Evolutionary conservation across 106 monocot species (phyloP).

Genomic region (Xerophyta viscosa): DNA sequence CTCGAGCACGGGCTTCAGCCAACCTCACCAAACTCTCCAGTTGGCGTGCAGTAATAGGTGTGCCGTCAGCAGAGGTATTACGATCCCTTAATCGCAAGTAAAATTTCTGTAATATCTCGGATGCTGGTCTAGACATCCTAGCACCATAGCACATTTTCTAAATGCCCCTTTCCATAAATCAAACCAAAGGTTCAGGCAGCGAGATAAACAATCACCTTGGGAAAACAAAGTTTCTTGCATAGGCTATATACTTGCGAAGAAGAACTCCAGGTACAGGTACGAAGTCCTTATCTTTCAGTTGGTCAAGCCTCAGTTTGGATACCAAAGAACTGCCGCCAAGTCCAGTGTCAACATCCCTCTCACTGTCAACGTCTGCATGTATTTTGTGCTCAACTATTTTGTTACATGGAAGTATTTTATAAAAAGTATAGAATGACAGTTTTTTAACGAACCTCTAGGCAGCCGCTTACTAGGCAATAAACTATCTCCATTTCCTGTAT

Average conservation of each 20-base stretch:
- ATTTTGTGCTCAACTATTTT: not conserved
- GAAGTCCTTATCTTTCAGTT: conserved; percentile 75
- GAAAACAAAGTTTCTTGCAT: conserved; percentile 75
- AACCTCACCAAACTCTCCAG: conserved; percentile 91
- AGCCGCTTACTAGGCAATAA: conserved; percentile 42
- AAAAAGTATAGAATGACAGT: not conserved
- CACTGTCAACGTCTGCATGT: conserved; percentile 26
- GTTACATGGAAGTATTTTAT: not conserved
- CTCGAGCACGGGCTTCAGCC: conserved; percentile 93
- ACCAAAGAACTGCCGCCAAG: conserved; percentile 33
- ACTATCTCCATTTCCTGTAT: conserved; percentile 37
- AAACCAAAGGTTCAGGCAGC: not conserved
- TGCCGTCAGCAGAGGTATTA: conserved; percentile 82
- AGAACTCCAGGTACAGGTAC: conserved; percentile 72
- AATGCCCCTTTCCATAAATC: no score
- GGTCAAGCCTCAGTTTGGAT: conserved; percentile 69
- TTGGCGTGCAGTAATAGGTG: conserved; percentile 95
- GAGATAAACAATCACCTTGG: conserved; percentile 47
- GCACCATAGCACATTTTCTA: conserved; percentile 2
- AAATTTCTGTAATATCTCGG: conserved; percentile 79
- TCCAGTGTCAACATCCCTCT: conserved; percentile 21
- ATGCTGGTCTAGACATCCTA: conserved; percentile 86
- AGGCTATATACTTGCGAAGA: conserved; percentile 93
- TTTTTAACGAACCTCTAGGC: conserved; percentile 32
- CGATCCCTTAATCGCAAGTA: conserved; percentile 82